These are phyloP conservation scores for Macrocystidia cucumis DNA, from an alignment of 1,284 basidiomycete species.

Conservation along the genomic window DNA sequence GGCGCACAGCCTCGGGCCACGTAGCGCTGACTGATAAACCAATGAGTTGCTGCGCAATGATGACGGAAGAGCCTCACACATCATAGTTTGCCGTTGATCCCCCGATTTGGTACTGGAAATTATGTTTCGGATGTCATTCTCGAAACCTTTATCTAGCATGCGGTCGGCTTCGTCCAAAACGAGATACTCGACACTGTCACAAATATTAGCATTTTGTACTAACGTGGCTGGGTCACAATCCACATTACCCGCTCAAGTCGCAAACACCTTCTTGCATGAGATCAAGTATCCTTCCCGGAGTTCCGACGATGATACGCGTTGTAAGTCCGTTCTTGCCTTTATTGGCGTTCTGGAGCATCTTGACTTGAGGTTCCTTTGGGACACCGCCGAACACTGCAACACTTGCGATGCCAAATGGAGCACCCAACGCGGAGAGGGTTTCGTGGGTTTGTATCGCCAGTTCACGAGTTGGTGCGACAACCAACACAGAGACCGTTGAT, in stretches of 20 bases:
- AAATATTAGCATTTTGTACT: conserved; percentile 4
- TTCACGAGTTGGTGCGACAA: conserved; percentile 92
- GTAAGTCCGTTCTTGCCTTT: conserved; percentile 41
- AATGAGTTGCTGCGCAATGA: conserved; percentile 1
- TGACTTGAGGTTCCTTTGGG: conserved; percentile 78
- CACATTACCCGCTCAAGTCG: conserved; percentile 73
- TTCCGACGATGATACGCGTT: conserved; percentile 85
- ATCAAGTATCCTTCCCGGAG: conserved; percentile 91
- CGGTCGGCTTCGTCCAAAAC: conserved; percentile 97
- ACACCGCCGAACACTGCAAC: conserved; percentile 93
- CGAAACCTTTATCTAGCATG: conserved; percentile 98
- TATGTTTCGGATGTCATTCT: conserved; percentile 95
- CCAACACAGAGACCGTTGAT: conserved; percentile 65
- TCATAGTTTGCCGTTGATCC: conserved; percentile 77
- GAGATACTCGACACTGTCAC: conserved; percentile 73
- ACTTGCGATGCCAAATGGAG: conserved; percentile 68
- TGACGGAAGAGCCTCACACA: conserved; percentile 57
- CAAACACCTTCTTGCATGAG: conserved; percentile 81
- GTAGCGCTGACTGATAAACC: conserved; percentile 80
- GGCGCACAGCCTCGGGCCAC: conserved; percentile 95
- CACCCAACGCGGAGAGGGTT: conserved; percentile 74
- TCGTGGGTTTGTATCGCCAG: conserved; percentile 93
- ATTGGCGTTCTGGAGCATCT: conserved; percentile 42
- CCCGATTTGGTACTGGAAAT: conserved; percentile 73
- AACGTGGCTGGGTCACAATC: conserved; percentile 18